Percentiles rank a stretch among this genome's conserved stretches.
Evolutionary conservation across 176 grass and related monocot genomes (phyloP).

Genomic region (Carex scoparia): DNA sequence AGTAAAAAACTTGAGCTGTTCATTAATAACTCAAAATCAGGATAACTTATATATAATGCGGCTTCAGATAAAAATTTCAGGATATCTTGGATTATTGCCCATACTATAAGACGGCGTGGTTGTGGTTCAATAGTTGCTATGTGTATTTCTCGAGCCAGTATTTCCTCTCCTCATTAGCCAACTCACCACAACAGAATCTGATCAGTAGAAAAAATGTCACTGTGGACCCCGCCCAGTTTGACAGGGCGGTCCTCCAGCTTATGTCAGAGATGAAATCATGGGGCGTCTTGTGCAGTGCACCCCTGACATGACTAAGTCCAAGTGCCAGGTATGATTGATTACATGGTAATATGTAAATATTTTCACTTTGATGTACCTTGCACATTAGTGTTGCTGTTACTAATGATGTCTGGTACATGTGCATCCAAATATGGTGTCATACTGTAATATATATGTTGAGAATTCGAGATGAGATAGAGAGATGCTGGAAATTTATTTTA

Average conservation of each 20-base stretch:
- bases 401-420: not conserved
- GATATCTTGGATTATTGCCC: conserved; percentile 13
- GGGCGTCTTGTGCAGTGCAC: conserved; percentile 40
- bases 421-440: not conserved
- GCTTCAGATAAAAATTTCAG: conserved; percentile 2
- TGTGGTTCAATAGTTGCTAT: conserved; percentile 43
- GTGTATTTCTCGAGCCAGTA: conserved; percentile 42
- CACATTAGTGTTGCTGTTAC: not conserved
- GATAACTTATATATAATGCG: not conserved
- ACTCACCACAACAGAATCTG: conserved; percentile 9
- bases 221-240: not conserved
- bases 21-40: not conserved
- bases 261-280: conserved; percentile 13
- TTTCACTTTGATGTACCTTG: not conserved
- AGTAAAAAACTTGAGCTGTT: not conserved
- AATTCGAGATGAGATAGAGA: no score
- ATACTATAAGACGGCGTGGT: conserved; percentile 22
- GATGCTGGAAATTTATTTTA: no score
- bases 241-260: conserved; percentile 1
- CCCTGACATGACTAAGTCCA: conserved; percentile 24
- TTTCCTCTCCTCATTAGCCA: conserved; percentile 42
- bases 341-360: no score
- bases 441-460: not conserved
- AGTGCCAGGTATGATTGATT: conserved; percentile 22
- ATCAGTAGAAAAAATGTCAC: conserved; percentile 5